Evolutionary conservation across 768 basidiomycete species (phyloP).

Genomic region (Pleurotus pulmonarius): DNA sequence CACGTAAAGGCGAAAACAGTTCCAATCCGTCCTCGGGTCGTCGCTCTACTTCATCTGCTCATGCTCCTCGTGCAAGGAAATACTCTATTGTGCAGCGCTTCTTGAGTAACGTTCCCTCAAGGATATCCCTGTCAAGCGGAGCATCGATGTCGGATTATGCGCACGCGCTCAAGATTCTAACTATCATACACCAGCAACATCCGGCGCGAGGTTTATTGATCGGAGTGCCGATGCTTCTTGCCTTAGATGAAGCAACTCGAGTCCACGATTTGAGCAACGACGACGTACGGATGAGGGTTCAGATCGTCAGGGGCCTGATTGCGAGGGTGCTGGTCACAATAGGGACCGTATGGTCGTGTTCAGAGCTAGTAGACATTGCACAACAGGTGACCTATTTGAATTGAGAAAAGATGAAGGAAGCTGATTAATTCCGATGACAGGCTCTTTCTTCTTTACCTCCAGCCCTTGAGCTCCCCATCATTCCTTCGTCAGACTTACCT

Average conservation of each 20-base stretch:
- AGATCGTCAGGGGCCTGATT: constrained; percentile 60
- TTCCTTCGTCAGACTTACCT: constrained; percentile 30
- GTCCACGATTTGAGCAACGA: constrained; percentile 36
- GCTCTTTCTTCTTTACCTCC: constrained; percentile 39
- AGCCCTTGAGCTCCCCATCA: constrained; percentile 31
- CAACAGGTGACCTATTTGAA: constrained; percentile 43
- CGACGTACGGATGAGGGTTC: constrained; percentile 38
- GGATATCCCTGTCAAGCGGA: constrained; percentile 37
- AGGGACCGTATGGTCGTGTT: constrained; percentile 67
- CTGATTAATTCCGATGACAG: constrained; percentile 25
- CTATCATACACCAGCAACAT: constrained; percentile 63
- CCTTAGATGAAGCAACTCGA: constrained; percentile 54
- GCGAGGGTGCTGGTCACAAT: constrained; percentile 64
- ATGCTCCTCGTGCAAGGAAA: constrained; percentile 53
- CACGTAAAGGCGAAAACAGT: constrained; percentile 19
- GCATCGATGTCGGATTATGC: constrained; percentile 76
- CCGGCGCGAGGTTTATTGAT: constrained; percentile 73
- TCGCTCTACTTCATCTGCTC: constrained; percentile 39
- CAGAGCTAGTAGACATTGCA: constrained; percentile 48
- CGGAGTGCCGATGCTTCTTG: constrained; percentile 84
- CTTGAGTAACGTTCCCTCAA: constrained; percentile 43
- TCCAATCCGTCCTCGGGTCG: constrained; percentile 35
- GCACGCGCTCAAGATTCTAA: constrained; percentile 65
- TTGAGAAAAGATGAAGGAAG: background rate
- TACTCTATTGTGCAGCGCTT: constrained; percentile 51